A percentile compares a stretch with the other conserved stretches of the same genome.
phyloP scores from a whole-genome alignment of 352 stramenopile genomes.

The Phytophthora citrophthora region DNA sequence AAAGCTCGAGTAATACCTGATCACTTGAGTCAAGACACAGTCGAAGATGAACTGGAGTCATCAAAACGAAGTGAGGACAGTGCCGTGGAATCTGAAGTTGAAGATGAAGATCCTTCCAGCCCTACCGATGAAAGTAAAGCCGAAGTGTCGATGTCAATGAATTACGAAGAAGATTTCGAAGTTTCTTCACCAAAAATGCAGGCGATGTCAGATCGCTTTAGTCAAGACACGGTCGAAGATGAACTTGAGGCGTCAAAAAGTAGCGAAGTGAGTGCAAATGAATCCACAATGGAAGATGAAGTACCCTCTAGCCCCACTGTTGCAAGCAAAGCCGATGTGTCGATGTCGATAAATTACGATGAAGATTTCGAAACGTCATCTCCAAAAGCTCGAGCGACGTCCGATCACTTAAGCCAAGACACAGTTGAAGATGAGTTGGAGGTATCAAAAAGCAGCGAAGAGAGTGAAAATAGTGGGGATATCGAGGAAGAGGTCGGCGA shows the following conservation, averaged over 20 bases:
- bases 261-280: neutral
- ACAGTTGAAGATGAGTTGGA: neutral
- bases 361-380: constrained; percentile 54
- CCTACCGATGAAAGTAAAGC: constrained; percentile 1
- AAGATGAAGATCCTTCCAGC: constrained; percentile 10
- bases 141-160: constrained; percentile 22
- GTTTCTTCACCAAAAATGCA: constrained; percentile 28
- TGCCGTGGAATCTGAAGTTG: constrained; percentile 14
- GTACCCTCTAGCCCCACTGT: constrained; percentile 1
- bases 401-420: neutral
- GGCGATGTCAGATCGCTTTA: neutral
- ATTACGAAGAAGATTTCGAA: constrained; percentile 62
- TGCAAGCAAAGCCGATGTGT: constrained; percentile 11
- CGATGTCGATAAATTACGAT: constrained; percentile 38
- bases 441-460: neutral
- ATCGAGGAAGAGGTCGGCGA: neutral
- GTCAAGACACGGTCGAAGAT: neutral
- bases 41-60: neutral
- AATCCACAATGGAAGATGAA: constrained; percentile 24
- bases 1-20: constrained; percentile 5
- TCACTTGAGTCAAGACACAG: neutral
- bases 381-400: constrained; percentile 8
- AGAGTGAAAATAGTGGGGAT: neutral
- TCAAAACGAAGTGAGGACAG: neutral
- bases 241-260: too few species aligned